Base-by-base conservation (phyloP, 2,329 filamentous ascomycete species). In the Nigrospora oryzae region DNA sequence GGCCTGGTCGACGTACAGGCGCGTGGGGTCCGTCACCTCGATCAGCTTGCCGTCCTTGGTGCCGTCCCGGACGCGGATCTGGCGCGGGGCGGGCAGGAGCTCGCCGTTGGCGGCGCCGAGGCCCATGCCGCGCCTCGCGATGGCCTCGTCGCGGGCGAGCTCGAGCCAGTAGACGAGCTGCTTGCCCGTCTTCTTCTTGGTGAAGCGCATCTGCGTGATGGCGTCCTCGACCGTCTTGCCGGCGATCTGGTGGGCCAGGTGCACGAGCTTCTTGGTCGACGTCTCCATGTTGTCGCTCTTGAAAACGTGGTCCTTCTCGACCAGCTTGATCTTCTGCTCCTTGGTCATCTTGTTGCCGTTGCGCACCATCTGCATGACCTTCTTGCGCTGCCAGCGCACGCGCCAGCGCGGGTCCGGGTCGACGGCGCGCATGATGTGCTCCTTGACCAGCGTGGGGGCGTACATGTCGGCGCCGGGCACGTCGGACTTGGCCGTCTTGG, bases 141-240 rank as follows among this genome's bases (percentile, higher is more conserved):
- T 73, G 33, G 93, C 93, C 57, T 84, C 71, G 59, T 95, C 87
- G 46, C 84, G 79, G 2, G 91, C 90, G 56, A 86, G 77, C 59
- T 93, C 80, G 15, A 98, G 71, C 59, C 93, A 86, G 59, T 81
- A 83, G 54, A 78, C 71, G 28, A 97, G 80, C 58, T 95, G 89
- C 53, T 79, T 73, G 7, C 91, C 87, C 51, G 85, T 86, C 70
- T 89, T 91, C 79, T 98, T 98, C 73, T 89, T 88, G 64, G 84
- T 91, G 70, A 91, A 97, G 45, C 84, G 80, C 88, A 98, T 95
- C 73, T 98, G 93, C 44, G 86, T 69, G 53, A 97, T 87, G 13
- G 93, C 93, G 33, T 98, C 90, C 46, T 94, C 89, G 49, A 98
- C 74, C n/a, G 84, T 83, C 77, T 96, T 97, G 53, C 93, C 93